Evolutionary conservation across 768 basidiomycete species (phyloP), one percentile per base, ranked within the genome.

Genomic region (Chlorophyllum brunneum): DNA sequence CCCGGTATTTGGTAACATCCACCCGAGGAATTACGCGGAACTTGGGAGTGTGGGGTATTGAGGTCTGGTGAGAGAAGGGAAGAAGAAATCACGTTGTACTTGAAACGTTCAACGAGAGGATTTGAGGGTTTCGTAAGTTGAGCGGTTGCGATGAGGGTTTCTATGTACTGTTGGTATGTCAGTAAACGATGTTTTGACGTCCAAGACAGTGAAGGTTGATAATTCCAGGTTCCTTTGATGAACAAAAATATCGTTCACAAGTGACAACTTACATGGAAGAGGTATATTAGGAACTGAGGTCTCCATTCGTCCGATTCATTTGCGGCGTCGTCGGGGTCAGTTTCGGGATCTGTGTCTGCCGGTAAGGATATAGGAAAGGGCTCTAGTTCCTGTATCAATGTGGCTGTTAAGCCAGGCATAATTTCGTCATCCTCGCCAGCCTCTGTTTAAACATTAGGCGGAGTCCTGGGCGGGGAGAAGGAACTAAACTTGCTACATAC

Each of bases 41-140:
- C 51, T 9, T 39, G 26, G 58, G 67, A 39, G 47, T 65, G 58
- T 57, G 77, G 67, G 26, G 77, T 58, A 34, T 82, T 61, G 51
- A 83, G 71, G 47, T 80, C 70, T 2, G 80, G 65, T 2, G 86
- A 80, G n/a, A 91, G 75, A 7, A 91, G 72, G 6, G 87, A 82
- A 2, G 88, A 90, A 3, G 88, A 88, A 54, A 91, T 89, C 3
- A 91, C 79, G 54, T 80, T 81, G 75, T 90, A 91, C 64, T 90
- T 90, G 79, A 92, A 90, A 36, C 79, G 84, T 67, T 92, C 88
- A 7, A 81, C 79, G 59, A 89, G 86, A 16, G 77, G 73, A 56
- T 68, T 77, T 3, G 73, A 64, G 5, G 70, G 64, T 53, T 57
- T 65, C 22, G 74, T 60, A 7, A 65, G 56, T 29, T 69, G 62